Conservation (phyloP, 768 basidiomycete species). For the Agrocybe praecox region DNA sequence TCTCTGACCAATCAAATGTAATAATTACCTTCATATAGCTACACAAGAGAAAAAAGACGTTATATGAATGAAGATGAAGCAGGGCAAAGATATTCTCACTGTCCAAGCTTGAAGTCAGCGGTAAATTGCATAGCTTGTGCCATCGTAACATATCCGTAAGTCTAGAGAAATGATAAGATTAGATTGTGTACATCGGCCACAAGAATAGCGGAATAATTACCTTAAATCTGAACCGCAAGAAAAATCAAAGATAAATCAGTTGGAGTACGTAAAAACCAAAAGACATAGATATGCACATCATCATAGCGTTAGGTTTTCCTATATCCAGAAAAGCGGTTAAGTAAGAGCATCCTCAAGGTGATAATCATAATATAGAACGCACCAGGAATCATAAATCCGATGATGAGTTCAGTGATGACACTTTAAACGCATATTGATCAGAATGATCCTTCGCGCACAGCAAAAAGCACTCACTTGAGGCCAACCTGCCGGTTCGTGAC, state of each 20-base stretch:
- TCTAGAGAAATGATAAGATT: slow-evolving; percentile 43
- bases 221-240: slow-evolving; percentile 34
- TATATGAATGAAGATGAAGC: background rate
- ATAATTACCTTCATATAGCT: slow-evolving; percentile 31
- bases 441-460: background rate
- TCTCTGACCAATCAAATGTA: background rate
- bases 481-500: slow-evolving; percentile 80
- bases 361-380: slow-evolving; percentile 6
- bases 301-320: slow-evolving; percentile 75
- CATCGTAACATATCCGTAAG: slow-evolving; percentile 70
- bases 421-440: slow-evolving; percentile 22
- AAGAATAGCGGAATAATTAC: slow-evolving; percentile 14
- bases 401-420: slow-evolving; percentile 75
- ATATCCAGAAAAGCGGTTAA: no score
- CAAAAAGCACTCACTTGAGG: slow-evolving; percentile 38
- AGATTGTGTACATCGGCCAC: background rate
- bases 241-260: slow-evolving; percentile 1
- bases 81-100: slow-evolving; percentile 48
- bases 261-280: background rate
- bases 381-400: slow-evolving; percentile 57
- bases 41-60: background rate
- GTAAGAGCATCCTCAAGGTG: no score
- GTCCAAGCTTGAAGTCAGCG: slow-evolving; percentile 76
- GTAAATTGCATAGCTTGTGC: slow-evolving; percentile 68
- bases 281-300: slow-evolving; percentile 49